A percentile compares a stretch with the other conserved stretches of the same genome.
These are phyloP conservation scores for Zalerion maritima DNA, from an alignment of 495 filamentous ascomycete genomes.

Conservation along the genomic window DNA sequence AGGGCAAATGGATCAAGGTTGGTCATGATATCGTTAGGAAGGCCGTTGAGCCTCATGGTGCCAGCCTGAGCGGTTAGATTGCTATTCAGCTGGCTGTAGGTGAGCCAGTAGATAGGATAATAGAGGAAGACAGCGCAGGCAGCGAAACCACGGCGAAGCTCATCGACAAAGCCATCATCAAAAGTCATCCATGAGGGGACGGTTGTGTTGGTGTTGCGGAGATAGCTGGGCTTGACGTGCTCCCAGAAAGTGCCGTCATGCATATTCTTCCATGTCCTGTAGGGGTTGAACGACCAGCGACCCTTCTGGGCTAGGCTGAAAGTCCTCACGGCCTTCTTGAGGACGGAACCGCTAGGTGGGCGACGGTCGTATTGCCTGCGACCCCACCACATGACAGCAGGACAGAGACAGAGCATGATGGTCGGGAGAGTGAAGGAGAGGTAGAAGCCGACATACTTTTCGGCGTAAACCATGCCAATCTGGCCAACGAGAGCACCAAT, in stretches of 20 bases:
- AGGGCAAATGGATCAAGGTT: slow-evolving; percentile 67
- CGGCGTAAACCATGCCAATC: slow-evolving; percentile 45
- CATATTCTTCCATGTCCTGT: slow-evolving; percentile 37
- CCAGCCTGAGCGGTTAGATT: slow-evolving; percentile 66
- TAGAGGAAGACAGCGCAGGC: slow-evolving; percentile 56
- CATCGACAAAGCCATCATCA: slow-evolving; percentile 61
- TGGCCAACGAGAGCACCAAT: slow-evolving; percentile 42
- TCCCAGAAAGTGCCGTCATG: slow-evolving; percentile 48
- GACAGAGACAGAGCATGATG: slow-evolving; percentile 40
- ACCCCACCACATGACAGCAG: slow-evolving; percentile 46
- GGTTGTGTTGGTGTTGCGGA: slow-evolving; percentile 26
- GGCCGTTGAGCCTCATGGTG: slow-evolving; percentile 51
- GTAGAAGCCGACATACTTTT: slow-evolving; percentile 67
- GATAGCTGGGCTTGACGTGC: slow-evolving; percentile 50
- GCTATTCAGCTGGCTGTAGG: slow-evolving; percentile 38
- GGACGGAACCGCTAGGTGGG: slow-evolving; percentile 49
- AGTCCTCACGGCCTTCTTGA: slow-evolving; percentile 41
- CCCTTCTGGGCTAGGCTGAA: slow-evolving; percentile 45
- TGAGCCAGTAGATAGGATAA: slow-evolving; percentile 41
- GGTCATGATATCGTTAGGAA: slow-evolving; percentile 66
- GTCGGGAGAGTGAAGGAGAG: slow-evolving; percentile 52
- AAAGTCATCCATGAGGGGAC: slow-evolving; percentile 55
- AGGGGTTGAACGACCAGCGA: slow-evolving; percentile 43
- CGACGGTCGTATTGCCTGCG: slow-evolving; percentile 41
- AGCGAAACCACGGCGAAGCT: slow-evolving; percentile 50